phyloP scores from a whole-genome alignment of 1,284 basidiomycete species.

The Cystobasidium sp. region DNA sequence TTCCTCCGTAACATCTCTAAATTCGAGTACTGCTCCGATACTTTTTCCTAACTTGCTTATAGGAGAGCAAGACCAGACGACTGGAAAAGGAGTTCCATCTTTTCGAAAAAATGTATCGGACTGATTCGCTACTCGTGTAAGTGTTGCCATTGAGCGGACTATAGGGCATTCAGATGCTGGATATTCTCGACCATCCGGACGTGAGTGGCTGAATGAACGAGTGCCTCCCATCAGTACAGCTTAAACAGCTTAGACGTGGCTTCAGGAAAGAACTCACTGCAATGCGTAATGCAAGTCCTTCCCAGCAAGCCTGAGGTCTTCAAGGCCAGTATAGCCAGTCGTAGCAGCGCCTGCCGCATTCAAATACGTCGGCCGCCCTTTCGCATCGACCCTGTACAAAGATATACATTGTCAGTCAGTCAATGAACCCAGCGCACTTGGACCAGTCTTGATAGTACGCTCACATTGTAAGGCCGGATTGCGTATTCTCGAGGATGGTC shows the following conservation, averaged over 20 bases:
- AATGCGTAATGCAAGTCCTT: constrained; percentile 19
- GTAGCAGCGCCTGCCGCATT: constrained; percentile 25
- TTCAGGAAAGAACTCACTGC: constrained; percentile 13
- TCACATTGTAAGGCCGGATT: constrained; percentile 32
- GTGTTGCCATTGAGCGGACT: constrained; percentile 12
- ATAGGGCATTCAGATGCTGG: constrained; percentile 38
- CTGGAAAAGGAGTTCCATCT: constrained; percentile 37
- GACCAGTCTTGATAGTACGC: neutral
- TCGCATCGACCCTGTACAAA: constrained; percentile 30
- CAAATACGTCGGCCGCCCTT: constrained; percentile 31
- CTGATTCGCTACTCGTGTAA: constrained; percentile 25
- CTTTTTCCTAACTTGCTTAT: constrained; percentile 19
- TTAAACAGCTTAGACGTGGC: neutral
- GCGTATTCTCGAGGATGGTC: constrained; percentile 32
- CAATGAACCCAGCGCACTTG: neutral
- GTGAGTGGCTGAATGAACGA: constrained; percentile 19
- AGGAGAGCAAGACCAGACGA: constrained; percentile 31
- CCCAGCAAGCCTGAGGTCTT: constrained; percentile 18
- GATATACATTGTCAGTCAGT: too few species aligned
- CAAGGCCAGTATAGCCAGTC: constrained; percentile 24
- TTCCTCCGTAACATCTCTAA: constrained; percentile 41
- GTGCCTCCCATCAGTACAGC: neutral
- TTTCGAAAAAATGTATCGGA: constrained; percentile 29
- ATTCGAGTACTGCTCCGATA: constrained; percentile 35
- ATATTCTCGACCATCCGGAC: constrained; percentile 27